Percentiles rank a stretch among this genome's conserved stretches.
phyloP scores from a whole-genome alignment of 164 flowering plant species.

The Magnolia sinica region DNA sequence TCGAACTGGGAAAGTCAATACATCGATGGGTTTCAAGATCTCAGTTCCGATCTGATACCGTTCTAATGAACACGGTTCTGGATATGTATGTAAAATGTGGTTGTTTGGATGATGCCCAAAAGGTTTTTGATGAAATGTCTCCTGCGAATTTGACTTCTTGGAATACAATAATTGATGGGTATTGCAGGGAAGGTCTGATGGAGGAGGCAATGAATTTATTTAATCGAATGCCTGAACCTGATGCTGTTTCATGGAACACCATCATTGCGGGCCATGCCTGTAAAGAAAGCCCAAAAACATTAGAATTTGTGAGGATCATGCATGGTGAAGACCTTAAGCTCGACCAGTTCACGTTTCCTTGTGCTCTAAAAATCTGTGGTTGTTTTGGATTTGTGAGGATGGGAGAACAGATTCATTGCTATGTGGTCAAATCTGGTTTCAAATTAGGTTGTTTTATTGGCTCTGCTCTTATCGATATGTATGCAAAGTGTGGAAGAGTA shows the following conservation, averaged over 20 bases:
- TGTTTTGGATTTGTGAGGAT: constrained; percentile 6
- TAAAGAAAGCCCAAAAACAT: constrained; percentile 8
- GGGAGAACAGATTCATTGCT: constrained; percentile 29
- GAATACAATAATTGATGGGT: constrained; percentile 31
- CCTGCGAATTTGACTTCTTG: constrained; percentile 18
- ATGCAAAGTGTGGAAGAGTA: constrained; percentile 21
- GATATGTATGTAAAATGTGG: constrained; percentile 34
- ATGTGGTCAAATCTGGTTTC: constrained; percentile 15
- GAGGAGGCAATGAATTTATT: constrained; percentile 26
- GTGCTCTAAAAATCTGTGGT: constrained; percentile 24
- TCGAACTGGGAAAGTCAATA: constrained; percentile 24
- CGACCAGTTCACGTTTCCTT: constrained; percentile 31
- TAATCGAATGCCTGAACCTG: constrained; percentile 22
- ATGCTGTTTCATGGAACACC: constrained; percentile 30
- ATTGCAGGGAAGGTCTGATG: constrained; percentile 19
- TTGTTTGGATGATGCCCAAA: constrained; percentile 21
- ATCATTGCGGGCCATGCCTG: constrained; percentile 22
- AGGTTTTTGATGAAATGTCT: constrained; percentile 20
- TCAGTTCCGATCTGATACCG: constrained; percentile 15
- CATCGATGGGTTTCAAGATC: constrained; percentile 14
- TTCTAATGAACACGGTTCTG: constrained; percentile 28
- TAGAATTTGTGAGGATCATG: constrained; percentile 20
- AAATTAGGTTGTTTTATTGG: constrained; percentile 7
- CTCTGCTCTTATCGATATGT: constrained; percentile 27
- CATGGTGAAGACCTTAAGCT: constrained; percentile 18